phyloP scores from a whole-genome alignment of 2,329 filamentous ascomycete genomes.

The Sclerotinia minor region DNA sequence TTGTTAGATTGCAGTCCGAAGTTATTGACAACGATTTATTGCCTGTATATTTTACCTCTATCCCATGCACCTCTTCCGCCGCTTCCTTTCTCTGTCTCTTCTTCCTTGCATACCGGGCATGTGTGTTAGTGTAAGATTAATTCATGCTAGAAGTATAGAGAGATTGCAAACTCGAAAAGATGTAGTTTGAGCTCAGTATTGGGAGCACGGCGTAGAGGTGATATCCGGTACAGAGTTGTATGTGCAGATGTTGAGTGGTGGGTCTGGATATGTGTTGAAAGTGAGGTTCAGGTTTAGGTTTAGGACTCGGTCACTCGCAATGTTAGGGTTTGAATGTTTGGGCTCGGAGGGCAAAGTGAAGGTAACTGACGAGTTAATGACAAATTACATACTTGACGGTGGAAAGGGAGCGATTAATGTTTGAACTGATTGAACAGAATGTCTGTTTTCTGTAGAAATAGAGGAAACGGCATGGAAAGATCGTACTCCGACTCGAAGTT shows the following conservation, averaged over 20 bases:
- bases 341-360: background rate
- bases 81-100: background rate
- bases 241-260: too few species aligned
- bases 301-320: background rate
- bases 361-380: too few species aligned
- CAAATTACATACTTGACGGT: too few species aligned
- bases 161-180: too few species aligned
- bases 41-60: background rate
- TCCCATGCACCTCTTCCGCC: background rate
- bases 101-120: background rate
- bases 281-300: background rate
- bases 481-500: too few species aligned
- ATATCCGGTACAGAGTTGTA: too few species aligned
- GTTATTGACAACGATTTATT: background rate
- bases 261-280: background rate
- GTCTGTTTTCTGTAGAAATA: too few species aligned
- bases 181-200: too few species aligned
- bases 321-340: background rate
- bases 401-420: background rate
- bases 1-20: background rate
- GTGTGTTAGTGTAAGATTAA: background rate
- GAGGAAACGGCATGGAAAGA: background rate
- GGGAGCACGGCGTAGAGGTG: too few species aligned
- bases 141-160: too few species aligned
- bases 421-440: background rate